Evolutionary conservation across 1,284 basidiomycete species (phyloP).

Genomic region (Boletus chippewaensis): DNA sequence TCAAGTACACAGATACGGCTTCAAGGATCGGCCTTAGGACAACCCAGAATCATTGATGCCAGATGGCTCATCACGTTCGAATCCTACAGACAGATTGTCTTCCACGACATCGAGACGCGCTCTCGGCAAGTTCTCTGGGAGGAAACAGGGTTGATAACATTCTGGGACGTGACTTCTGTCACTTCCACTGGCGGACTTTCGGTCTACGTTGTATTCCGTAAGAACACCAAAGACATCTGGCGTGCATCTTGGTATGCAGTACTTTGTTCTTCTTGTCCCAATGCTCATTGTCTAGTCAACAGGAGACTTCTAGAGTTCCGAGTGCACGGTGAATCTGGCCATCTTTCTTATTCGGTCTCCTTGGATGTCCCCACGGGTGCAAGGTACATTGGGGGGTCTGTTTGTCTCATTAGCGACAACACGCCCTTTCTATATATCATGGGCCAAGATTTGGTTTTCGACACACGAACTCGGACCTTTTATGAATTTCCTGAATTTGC

Average conservation of each 20-base stretch:
- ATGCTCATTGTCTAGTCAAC: too few relatives aligned
- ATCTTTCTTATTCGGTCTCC: too few relatives aligned
- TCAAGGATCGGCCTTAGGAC: background rate
- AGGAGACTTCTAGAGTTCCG: too few relatives aligned
- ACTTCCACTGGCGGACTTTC: conserved; percentile 1
- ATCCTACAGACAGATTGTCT: conserved; percentile 2
- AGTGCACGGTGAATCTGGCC: too few relatives aligned
- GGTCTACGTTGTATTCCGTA: conserved; percentile 3
- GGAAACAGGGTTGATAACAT: background rate
- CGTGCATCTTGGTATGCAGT: background rate
- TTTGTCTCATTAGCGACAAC: too few relatives aligned
- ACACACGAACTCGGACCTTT: conserved; percentile 7
- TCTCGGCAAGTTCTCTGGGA: conserved; percentile 6
- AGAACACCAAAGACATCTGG: background rate
- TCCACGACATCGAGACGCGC: conserved; percentile 3
- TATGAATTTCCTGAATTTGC: background rate
- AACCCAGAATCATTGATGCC: background rate
- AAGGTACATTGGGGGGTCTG: too few relatives aligned
- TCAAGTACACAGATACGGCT: conserved; percentile 1
- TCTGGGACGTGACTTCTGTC: conserved; percentile 9
- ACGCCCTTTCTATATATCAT: too few relatives aligned
- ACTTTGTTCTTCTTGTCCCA: too few relatives aligned
- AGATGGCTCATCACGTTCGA: conserved; percentile 10
- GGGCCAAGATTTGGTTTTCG: background rate
- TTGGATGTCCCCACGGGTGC: too few relatives aligned